Percentiles rank a stretch among this genome's conserved stretches.
These are phyloP conservation scores for Cladosporium sp. DNA, from an alignment of 2,329 filamentous ascomycete genomes.

Conservation along the genomic window DNA sequence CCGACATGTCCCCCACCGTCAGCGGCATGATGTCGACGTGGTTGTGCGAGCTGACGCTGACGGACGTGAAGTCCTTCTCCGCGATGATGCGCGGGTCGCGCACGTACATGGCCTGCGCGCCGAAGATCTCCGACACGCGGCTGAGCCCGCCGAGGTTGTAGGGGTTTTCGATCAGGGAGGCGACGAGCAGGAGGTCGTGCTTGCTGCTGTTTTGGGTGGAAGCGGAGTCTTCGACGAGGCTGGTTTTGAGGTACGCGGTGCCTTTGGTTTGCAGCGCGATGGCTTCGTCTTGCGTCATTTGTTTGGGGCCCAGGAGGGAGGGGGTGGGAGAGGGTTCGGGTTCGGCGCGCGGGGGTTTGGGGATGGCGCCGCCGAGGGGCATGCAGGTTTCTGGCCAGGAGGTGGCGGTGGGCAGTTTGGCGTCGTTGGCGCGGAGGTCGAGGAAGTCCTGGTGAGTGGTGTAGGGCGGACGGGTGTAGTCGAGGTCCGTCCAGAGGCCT, in stretches of 20 bases:
- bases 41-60: slow-evolving; percentile 46
- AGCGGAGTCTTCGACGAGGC: slow-evolving; percentile 13
- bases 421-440: slow-evolving; percentile 30
- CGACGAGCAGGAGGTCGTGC: slow-evolving; percentile 43
- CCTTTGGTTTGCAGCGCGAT: slow-evolving; percentile 50
- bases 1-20: slow-evolving; percentile 21
- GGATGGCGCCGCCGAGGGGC: slow-evolving; percentile 26
- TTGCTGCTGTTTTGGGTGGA: slow-evolving; percentile 19
- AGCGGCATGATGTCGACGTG: slow-evolving; percentile 44
- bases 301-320: slow-evolving; percentile 15
- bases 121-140: slow-evolving; percentile 50
- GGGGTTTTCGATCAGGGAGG: slow-evolving; percentile 48
- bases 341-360: slow-evolving; percentile 5
- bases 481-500: slow-evolving; percentile 42
- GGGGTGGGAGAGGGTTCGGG: slow-evolving; percentile 10
- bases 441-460: slow-evolving; percentile 39
- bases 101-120: slow-evolving; percentile 43
- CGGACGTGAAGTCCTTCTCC: slow-evolving; percentile 47
- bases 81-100: slow-evolving; percentile 37
- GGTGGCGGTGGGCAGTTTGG: not conserved
- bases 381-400: slow-evolving; percentile 28
- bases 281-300: slow-evolving; percentile 13
- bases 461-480: slow-evolving; percentile 37
- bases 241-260: slow-evolving; percentile 38
- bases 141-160: slow-evolving; percentile 49